Percentiles rank a stretch among this genome's conserved stretches.
Conservation (phyloP, 2,329 filamentous ascomycete genomes). For the Dactylellina cionopaga region DNA sequence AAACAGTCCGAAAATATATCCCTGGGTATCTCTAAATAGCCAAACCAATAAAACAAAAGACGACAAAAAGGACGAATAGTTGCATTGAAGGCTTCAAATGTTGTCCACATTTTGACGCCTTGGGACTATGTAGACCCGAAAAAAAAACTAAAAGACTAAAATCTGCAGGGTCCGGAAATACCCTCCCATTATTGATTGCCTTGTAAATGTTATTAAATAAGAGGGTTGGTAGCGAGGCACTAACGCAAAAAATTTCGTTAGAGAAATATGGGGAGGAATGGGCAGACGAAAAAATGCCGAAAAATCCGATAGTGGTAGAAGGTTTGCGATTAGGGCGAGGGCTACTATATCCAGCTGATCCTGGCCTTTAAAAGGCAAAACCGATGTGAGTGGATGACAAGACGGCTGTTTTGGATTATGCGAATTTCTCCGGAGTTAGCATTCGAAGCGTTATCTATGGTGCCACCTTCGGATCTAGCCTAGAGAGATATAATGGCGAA, state of each 20-base stretch:
- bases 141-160: too few species aligned
- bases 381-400: not conserved
- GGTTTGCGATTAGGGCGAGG: not conserved
- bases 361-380: too few species aligned
- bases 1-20: slow-evolving; percentile 51
- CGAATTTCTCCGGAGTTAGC: not conserved
- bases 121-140: slow-evolving; percentile 25
- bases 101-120: slow-evolving; percentile 23
- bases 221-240: slow-evolving; percentile 18
- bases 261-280: slow-evolving; percentile 6
- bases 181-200: slow-evolving; percentile 22
- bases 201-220: slow-evolving; percentile 16
- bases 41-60: slow-evolving; percentile 12
- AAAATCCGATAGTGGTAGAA: not conserved
- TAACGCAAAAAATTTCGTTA: slow-evolving; percentile 27
- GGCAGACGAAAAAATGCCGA: not conserved
- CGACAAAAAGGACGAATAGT: not conserved
- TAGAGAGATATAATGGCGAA: too few species aligned
- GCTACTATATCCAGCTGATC: too few species aligned
- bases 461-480: not conserved
- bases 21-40: slow-evolving; percentile 52
- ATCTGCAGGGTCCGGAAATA: slow-evolving; percentile 25
- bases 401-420: not conserved
- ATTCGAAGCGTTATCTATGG: not conserved
- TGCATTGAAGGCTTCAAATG: not conserved